Percentiles rank a stretch among this genome's conserved stretches.
These are phyloP conservation scores for Phellopilus nigrolimitatus DNA, from an alignment of 1,284 basidiomycete species.

Conservation along the genomic window DNA sequence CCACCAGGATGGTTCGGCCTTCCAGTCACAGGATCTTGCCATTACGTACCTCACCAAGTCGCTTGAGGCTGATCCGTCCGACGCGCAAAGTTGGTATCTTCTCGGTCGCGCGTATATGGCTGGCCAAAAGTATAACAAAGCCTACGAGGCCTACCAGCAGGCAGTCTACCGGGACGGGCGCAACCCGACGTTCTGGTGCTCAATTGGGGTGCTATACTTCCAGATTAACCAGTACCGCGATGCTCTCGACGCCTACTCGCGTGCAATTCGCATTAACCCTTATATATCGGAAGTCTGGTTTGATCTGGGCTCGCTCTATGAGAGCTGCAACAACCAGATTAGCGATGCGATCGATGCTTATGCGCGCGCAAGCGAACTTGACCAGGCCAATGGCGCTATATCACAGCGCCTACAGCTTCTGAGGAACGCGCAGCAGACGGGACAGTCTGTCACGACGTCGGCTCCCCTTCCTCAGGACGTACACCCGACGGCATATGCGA, in stretches of 20 bases:
- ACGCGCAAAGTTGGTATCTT: conserved; percentile 98
- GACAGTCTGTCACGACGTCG: conserved; percentile 65
- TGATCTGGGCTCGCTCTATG: conserved; percentile 94
- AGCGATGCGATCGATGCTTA: conserved; percentile 98
- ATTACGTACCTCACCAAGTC: conserved; percentile 93
- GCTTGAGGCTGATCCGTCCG: conserved; percentile 92
- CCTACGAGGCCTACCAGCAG: conserved; percentile 99
- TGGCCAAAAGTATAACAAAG: conserved; percentile 98
- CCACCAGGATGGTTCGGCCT: conserved; percentile 89
- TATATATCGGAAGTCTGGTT: conserved; percentile 99
- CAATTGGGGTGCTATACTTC: conserved; percentile 98
- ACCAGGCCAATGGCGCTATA: conserved; percentile 77
- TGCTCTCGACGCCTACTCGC: conserved; percentile 96
- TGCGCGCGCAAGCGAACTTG: conserved; percentile 85
- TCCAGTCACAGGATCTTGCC: conserved; percentile 93
- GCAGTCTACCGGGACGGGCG: conserved; percentile 98
- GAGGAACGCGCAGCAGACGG: conserved; percentile 77
- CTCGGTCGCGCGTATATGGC: conserved; percentile 98
- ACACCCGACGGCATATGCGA: conserved; percentile 90
- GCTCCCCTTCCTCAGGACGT: conserved; percentile 92
- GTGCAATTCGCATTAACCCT: conserved; percentile 97
- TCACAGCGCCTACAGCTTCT: conserved; percentile 74
- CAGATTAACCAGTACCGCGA: conserved; percentile 99
- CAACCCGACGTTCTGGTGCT: conserved; percentile 99
- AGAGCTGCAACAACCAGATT: conserved; percentile 99